Percentiles rank a stretch among this genome's conserved stretches.
phyloP scores from a whole-genome alignment of 805 yeast species.

The Barnettozyma pratensis region DNA sequence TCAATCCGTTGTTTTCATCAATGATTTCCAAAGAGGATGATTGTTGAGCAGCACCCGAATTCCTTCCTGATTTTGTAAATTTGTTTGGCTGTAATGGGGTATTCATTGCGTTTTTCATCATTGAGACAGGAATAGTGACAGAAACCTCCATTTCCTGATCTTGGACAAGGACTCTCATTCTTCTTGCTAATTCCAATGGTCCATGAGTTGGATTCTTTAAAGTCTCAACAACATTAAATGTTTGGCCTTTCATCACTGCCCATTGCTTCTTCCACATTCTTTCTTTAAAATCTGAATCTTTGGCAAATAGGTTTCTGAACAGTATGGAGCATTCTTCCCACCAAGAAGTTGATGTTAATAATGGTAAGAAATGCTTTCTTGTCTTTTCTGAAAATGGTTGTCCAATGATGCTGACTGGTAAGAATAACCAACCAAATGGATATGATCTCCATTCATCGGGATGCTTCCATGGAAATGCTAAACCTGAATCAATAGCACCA shows the following conservation, averaged over 20 bases:
- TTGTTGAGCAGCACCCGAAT: background rate
- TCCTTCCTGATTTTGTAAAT: background rate
- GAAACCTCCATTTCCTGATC: slow-evolving; percentile 63
- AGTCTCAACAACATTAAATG: slow-evolving; percentile 68
- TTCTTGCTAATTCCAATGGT: slow-evolving; percentile 59
- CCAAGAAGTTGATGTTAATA: slow-evolving; percentile 59
- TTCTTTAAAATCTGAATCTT: slow-evolving; percentile 58
- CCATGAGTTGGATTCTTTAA: slow-evolving; percentile 53
- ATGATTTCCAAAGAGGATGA: slow-evolving; percentile 1
- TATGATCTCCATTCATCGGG: slow-evolving; percentile 80
- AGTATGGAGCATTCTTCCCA: slow-evolving; percentile 57
- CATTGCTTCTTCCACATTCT: slow-evolving; percentile 65
- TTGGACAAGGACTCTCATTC: slow-evolving; percentile 50
- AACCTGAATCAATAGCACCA: slow-evolving; percentile 74
- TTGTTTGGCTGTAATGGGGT: slow-evolving; percentile 26
- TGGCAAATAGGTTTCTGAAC: slow-evolving; percentile 43
- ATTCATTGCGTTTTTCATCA: slow-evolving; percentile 39
- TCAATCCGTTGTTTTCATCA: background rate
- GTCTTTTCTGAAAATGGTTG: slow-evolving; percentile 59
- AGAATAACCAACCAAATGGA: slow-evolving; percentile 73
- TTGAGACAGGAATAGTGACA: slow-evolving; percentile 30
- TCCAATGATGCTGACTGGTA: slow-evolving; percentile 59
- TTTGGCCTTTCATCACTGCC: slow-evolving; percentile 72
- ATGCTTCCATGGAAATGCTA: slow-evolving; percentile 76
- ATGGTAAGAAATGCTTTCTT: slow-evolving; percentile 49